Base-by-base conservation (phyloP, 768 basidiomycete species). In the Pleurotus tuoliensis region DNA sequence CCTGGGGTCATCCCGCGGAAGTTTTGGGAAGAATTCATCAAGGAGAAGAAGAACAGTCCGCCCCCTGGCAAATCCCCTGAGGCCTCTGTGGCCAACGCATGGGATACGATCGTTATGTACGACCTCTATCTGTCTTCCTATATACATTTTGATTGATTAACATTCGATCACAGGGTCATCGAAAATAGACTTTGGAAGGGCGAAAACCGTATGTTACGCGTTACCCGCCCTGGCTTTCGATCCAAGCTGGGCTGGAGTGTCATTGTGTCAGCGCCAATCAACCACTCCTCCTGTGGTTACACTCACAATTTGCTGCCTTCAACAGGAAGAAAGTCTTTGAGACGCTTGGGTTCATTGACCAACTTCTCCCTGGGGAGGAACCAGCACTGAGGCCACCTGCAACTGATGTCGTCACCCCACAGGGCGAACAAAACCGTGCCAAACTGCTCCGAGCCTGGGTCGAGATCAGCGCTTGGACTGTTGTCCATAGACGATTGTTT, bases 361-460 rank as follows among this genome's bases (percentile, higher is more conserved):
- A 60, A 27, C 15, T 40, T 15, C 37, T 47, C 12, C 58, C 58
- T 15, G 67, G 75, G 5, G 66, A 67, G 3, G 82, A 83, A 39
- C 63, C 68, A 4, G 76, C 75, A 0, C 69, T 91, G 11, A 73
- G 71, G 5, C 81, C 87, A 16, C 88, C 88, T 0, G 43, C 68
- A 4, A 82, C 83, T 3, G 82, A 88, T 57, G 62, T 74, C 13
- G 63, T 54, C 8, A 76, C 73, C 7, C 63, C 70, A 7, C 69
- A 74, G 39, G 86, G 85, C 15, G 77, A 70, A 56, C 73, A 75
- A 55, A 81, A 77, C 58, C 78, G 85, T 4, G 78, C 79, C 20
- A 86, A 78, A 63, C 76, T 93, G 3, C 76, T 93, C 47, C 81
- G 92, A 34, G 88, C 86, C 25, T 93, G 92, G 92, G 78, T 91